Base-by-base conservation (phyloP, 257 asterid species). In the Lavandula angustifolia region DNA sequence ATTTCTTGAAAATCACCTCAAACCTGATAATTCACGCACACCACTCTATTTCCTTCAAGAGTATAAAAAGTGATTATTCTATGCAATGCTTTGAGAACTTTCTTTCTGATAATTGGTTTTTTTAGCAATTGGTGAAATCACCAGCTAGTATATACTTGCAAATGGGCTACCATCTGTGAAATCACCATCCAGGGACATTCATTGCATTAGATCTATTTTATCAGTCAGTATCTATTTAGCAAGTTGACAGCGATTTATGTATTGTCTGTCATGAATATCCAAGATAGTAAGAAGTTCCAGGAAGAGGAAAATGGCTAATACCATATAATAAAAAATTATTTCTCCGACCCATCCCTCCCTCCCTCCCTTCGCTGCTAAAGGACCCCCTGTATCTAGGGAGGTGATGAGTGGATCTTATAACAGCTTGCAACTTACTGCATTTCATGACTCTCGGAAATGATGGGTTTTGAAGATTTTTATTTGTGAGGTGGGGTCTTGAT, bases 31-130 rank as follows among this genome's bases (percentile, higher is more conserved):
- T 62, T 35, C 47, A 41, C 35, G 16, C 47, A 42, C 41, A 61
- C 42, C 42, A 58, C 27, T 14, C 27, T 33, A 50, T 11, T 60
- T 51, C 50, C 44, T 63, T 59, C 60, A 37, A 43, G 43, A 67
- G 53, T 37, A 6, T 17, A 34, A 54, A 11, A 18, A 51, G 11
- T 34, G 29, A 32, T 33, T 53, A 7, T 41, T 54, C 48, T 54
- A 50, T 51, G 6, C 32, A 8, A 54, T 10, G 55, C 52, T 11
- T 17, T 71, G 34, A 27, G 14, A 4, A 34, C 18, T 62, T 33
- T 3, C 47, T 35, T 54, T 55, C 34, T 43, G 9, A n/a, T 9
- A 22, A 43, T 48, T 41, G 9, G n/a, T 34, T 22, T 60, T 44
- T 29, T 3, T 42, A 27, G 55, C 34, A 50, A 56, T 48, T 29